These are phyloP conservation scores for Calocera viscosa DNA, from an alignment of 768 basidiomycete genomes.

Conservation along the genomic window DNA sequence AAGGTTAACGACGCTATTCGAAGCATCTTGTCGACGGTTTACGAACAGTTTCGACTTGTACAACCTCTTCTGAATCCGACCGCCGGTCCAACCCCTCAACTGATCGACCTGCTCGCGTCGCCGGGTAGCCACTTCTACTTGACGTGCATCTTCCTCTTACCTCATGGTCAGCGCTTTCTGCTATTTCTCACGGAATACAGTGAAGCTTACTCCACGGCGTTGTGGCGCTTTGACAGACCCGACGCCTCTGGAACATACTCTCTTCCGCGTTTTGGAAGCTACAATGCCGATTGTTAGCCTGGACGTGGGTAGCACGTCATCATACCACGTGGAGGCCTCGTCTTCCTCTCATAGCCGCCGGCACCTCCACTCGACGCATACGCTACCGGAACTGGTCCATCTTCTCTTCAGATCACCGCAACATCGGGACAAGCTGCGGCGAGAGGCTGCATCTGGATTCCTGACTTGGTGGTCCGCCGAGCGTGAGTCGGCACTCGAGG, in stretches of 20 bases:
- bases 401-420: neutral
- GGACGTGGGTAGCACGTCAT: neutral
- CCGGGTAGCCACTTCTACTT: conserved; percentile 1
- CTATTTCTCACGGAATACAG: neutral
- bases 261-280: conserved; percentile 1
- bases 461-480: neutral
- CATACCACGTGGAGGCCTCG: neutral
- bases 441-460: neutral
- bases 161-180: neutral
- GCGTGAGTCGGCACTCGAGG: neutral
- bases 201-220: neutral
- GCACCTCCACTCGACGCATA: neutral
- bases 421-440: neutral
- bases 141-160: conserved; percentile 2
- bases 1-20: conserved; percentile 3
- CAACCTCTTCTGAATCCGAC: neutral
- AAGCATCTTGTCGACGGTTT: neutral
- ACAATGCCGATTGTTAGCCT: conserved; percentile 1
- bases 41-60: neutral
- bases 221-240: neutral
- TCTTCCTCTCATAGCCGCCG: neutral
- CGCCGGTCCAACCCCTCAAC: neutral
- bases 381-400: neutral
- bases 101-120: conserved; percentile 7
- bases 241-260: neutral